A percentile compares a stretch with the other conserved stretches of the same genome.
These are phyloP conservation scores for Acorus calamus DNA, from an alignment of 106 monocot genomes.

Conservation along the genomic window DNA sequence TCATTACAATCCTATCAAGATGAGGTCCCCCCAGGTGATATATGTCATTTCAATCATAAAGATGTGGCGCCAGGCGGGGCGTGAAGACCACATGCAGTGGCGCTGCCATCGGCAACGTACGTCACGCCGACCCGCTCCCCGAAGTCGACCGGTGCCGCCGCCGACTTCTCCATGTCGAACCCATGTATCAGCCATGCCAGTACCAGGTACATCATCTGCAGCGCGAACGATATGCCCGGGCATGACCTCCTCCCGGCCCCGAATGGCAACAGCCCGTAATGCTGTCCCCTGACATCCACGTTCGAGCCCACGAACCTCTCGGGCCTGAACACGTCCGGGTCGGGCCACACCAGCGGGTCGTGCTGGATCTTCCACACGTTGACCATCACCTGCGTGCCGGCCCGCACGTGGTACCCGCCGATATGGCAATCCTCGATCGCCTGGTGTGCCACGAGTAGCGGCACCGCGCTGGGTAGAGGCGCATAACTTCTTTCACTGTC, in stretches of 20 bases:
- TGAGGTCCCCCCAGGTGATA: too few species aligned
- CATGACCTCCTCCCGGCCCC: conserved; percentile 30
- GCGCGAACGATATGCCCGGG: conserved; percentile 23
- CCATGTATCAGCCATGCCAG: too few species aligned
- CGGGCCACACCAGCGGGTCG: conserved; percentile 19
- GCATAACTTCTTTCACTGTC: conserved; percentile 21
- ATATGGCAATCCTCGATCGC: conserved; percentile 17
- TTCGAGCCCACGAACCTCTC: conserved; percentile 22
- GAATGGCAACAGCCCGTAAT: conserved; percentile 33
- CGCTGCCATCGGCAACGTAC: too few species aligned
- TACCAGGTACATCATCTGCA: conserved; percentile 25
- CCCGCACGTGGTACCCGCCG: conserved; percentile 18
- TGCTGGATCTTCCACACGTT: conserved; percentile 28
- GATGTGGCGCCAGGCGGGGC: too few species aligned
- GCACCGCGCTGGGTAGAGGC: conserved; percentile 16
- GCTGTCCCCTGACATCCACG: conserved; percentile 24
- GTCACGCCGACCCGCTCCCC: too few species aligned
- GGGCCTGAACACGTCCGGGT: conserved; percentile 23
- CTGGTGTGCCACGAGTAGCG: conserved; percentile 17
- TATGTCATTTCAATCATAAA: too few species aligned
- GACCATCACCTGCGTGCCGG: conserved; percentile 18
- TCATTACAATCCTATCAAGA: too few species aligned
- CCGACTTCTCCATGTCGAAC: too few species aligned
- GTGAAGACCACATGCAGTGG: too few species aligned
- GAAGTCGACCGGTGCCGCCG: too few species aligned